phyloP scores from a whole-genome alignment of 768 basidiomycete genomes.

The Pisolithus orientalis region DNA sequence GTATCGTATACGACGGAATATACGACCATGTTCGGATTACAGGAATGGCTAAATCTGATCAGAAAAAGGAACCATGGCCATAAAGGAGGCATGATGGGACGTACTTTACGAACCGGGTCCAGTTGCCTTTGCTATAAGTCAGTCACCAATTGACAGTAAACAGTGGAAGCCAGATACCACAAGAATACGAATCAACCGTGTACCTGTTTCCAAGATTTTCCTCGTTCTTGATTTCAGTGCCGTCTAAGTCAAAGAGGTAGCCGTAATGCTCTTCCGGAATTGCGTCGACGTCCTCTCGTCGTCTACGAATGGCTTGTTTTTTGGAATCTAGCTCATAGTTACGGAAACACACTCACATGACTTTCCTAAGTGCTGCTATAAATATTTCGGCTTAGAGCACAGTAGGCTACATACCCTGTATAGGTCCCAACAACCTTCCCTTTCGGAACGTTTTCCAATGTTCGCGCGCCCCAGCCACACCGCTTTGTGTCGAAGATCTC shows the following conservation, averaged over 20 bases:
- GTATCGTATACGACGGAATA: constrained; percentile 60
- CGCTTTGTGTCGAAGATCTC: constrained; percentile 59
- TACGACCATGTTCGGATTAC: constrained; percentile 50
- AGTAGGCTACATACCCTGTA: constrained; percentile 45
- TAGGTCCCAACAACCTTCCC: constrained; percentile 66
- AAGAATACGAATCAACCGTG: constrained; percentile 49
- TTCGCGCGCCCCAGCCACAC: constrained; percentile 64
- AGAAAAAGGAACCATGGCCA: constrained; percentile 3
- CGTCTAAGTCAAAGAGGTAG: constrained; percentile 63
- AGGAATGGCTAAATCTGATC: constrained; percentile 53
- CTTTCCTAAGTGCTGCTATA: constrained; percentile 26
- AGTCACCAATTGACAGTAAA: constrained; percentile 1
- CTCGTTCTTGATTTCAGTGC: constrained; percentile 37
- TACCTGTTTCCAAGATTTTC: constrained; percentile 32
- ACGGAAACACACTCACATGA: constrained; percentile 35
- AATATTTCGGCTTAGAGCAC: constrained; percentile 1
- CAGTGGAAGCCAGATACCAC: constrained; percentile 34
- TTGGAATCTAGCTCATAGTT: not conserved
- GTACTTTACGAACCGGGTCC: constrained; percentile 72
- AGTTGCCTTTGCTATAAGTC: constrained; percentile 46
- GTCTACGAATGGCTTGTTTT: constrained; percentile 24
- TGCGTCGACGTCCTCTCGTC: constrained; percentile 35
- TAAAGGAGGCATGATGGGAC: constrained; percentile 13
- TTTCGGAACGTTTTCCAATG: constrained; percentile 31
- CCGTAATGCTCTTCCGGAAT: constrained; percentile 32